These are phyloP conservation scores for Pseudocercospora crystallina DNA, from an alignment of 2,329 filamentous ascomycete genomes.

Conservation along the genomic window DNA sequence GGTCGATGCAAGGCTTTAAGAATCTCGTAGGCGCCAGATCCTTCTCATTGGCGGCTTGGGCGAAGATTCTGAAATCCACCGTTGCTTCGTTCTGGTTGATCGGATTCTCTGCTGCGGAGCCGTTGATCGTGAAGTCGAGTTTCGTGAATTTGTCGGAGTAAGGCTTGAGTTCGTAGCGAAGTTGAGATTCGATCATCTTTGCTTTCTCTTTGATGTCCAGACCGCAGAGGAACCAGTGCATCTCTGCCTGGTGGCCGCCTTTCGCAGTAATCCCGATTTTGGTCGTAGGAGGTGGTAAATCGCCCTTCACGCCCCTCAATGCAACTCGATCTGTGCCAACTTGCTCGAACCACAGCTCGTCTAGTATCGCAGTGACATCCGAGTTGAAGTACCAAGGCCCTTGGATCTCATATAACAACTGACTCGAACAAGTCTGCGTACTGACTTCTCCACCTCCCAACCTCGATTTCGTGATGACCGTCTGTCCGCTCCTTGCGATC, in stretches of 20 bases:
- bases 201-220: constrained; percentile 49
- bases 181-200: constrained; percentile 47
- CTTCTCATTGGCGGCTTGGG: constrained; percentile 30
- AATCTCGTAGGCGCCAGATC: constrained; percentile 33
- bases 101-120: constrained; percentile 45
- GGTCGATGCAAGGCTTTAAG: constrained; percentile 43
- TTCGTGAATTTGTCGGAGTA: constrained; percentile 38
- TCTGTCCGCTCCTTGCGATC: constrained; percentile 37
- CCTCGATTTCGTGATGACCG: constrained; percentile 41
- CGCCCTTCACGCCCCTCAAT: constrained; percentile 45
- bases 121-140: constrained; percentile 43
- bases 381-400: constrained; percentile 59
- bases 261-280: constrained; percentile 51
- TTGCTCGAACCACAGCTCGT: constrained; percentile 54
- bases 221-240: constrained; percentile 46
- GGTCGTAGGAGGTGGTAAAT: constrained; percentile 51
- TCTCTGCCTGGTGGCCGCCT: constrained; percentile 50
- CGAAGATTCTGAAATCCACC: constrained; percentile 48
- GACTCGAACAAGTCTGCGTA: constrained; percentile 53
- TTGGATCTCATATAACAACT: constrained; percentile 57
- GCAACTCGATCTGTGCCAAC: constrained; percentile 51
- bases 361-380: constrained; percentile 55
- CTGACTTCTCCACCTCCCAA: constrained; percentile 38
- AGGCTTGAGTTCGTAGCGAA: constrained; percentile 41
- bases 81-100: constrained; percentile 48